Evolutionary conservation across 2,329 filamentous ascomycete genomes (phyloP).

Genomic region (Colletotrichum spaethianum): DNA sequence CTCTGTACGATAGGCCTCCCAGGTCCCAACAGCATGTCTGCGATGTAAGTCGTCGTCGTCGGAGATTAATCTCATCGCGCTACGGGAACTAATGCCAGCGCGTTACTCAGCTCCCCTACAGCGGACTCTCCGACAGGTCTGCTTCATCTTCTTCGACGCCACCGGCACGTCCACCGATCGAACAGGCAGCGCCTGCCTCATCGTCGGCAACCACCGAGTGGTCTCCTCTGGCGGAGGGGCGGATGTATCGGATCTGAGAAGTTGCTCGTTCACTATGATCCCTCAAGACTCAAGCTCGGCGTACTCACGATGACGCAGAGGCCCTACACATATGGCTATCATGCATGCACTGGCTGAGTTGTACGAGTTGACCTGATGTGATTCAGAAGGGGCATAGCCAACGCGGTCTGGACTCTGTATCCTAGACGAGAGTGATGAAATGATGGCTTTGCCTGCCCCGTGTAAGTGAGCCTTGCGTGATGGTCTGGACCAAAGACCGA

Average conservation of each 20-base stretch:
- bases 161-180: slow-evolving; percentile 44
- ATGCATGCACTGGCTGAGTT: slow-evolving; percentile 50
- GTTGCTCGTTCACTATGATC: slow-evolving; percentile 48
- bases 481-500: background rate
- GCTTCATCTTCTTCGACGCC: slow-evolving; percentile 53
- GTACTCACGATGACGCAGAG: slow-evolving; percentile 57
- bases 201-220: slow-evolving; percentile 56
- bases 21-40: slow-evolving; percentile 52
- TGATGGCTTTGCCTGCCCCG: slow-evolving; percentile 45
- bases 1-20: slow-evolving; percentile 53
- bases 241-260: slow-evolving; percentile 44
- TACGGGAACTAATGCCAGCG: slow-evolving; percentile 3
- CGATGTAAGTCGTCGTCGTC: slow-evolving; percentile 49
- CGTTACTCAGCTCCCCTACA: slow-evolving; percentile 49
- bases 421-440: slow-evolving; percentile 45
- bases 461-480: slow-evolving; percentile 5
- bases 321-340: slow-evolving; percentile 51
- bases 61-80: background rate
- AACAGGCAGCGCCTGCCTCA: slow-evolving; percentile 51
- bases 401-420: slow-evolving; percentile 47
- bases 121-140: slow-evolving; percentile 48
- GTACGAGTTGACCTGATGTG: slow-evolving; percentile 51
- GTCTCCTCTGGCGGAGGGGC: slow-evolving; percentile 56
- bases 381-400: slow-evolving; percentile 53
- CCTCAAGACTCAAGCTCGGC: slow-evolving; percentile 54